Conservation (phyloP, 345 rosid species). For the Rhodamnia rubescens region DNA sequence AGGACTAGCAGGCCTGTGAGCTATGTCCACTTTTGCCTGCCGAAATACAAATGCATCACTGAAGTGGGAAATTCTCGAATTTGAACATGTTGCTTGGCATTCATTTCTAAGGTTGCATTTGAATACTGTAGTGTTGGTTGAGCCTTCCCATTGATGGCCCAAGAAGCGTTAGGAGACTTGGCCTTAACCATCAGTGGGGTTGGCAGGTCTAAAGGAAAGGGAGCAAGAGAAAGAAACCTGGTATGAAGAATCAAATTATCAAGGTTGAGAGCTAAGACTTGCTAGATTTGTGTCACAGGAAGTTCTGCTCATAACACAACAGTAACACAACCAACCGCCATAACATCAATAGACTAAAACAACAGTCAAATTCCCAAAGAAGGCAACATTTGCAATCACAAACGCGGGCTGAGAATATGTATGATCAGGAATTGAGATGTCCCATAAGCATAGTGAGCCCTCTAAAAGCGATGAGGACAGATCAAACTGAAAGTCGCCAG, state of each 20-base stretch:
- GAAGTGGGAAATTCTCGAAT: background rate
- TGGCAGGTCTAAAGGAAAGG: background rate
- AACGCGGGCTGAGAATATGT: background rate
- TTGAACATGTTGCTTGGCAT: background rate
- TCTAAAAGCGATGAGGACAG: background rate
- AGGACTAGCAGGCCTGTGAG: background rate
- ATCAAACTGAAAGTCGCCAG: constrained; percentile 2
- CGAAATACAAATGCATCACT: background rate
- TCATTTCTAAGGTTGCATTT: background rate
- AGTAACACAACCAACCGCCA: background rate
- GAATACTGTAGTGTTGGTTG: background rate
- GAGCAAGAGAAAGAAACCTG: background rate
- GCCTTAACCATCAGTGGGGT: background rate
- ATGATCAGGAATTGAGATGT: background rate
- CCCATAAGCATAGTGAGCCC: background rate
- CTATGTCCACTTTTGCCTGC: background rate
- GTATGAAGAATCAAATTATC: background rate
- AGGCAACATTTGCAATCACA: background rate
- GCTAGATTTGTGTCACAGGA: background rate
- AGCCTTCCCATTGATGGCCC: background rate
- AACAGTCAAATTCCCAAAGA: background rate
- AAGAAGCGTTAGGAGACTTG: background rate
- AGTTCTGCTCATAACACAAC: background rate
- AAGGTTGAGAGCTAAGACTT: background rate
- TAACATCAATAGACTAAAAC: background rate